Percentiles rank a stretch among this genome's conserved stretches.
Evolutionary conservation across 768 basidiomycete species (phyloP).

Genomic region (Suillus spraguei): DNA sequence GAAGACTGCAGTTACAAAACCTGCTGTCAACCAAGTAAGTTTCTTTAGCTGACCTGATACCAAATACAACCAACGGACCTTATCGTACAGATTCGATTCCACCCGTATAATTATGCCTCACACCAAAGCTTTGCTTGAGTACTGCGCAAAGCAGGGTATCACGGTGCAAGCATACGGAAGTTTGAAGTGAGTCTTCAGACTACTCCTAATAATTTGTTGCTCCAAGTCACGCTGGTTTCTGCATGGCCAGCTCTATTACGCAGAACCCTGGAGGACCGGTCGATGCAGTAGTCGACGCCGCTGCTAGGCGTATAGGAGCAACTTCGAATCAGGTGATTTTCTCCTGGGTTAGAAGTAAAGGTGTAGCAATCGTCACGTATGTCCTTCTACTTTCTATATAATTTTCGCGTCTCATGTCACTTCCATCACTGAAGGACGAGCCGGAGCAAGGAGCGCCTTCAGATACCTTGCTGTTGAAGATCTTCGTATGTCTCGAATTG

Average conservation of each 20-base stretch:
- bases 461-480: conserved; percentile 72
- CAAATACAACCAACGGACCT: not conserved
- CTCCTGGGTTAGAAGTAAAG: conserved; percentile 69
- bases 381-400: not conserved
- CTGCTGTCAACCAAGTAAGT: conserved; percentile 70
- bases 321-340: conserved; percentile 68
- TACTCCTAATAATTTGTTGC: conserved; percentile 24
- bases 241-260: conserved; percentile 55
- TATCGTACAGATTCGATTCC: conserved; percentile 55
- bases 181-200: conserved; percentile 48
- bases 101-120: conserved; percentile 71
- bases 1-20: conserved; percentile 54
- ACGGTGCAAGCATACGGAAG: conserved; percentile 67
- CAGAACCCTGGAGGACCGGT: conserved; percentile 64
- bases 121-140: conserved; percentile 57
- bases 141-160: conserved; percentile 58
- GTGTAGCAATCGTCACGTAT: conserved; percentile 68
- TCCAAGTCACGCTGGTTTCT: conserved; percentile 3
- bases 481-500: conserved; percentile 38
- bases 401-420: conserved; percentile 6
- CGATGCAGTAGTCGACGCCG: conserved; percentile 52
- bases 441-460: conserved; percentile 57
- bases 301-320: conserved; percentile 56
- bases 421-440: conserved; percentile 49
- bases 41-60: no score